Evolutionary conservation across 805 yeast species (phyloP).

Genomic region (Suhomyces kilbournensis): DNA sequence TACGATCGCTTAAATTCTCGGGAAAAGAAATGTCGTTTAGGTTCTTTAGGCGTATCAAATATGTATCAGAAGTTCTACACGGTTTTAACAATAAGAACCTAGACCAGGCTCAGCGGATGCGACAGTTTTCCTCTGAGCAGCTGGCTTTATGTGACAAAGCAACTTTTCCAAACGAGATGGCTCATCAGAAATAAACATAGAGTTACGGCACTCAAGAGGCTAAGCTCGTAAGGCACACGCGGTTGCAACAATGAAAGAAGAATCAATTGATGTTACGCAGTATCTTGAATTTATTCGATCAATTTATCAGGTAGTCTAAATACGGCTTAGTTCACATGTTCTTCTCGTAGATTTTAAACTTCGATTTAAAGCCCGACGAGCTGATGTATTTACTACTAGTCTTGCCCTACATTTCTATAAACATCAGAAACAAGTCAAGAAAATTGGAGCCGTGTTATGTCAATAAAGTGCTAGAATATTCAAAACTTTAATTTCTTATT

Average conservation of each 20-base stretch:
- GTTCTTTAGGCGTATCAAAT: neutral
- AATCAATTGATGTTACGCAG: neutral
- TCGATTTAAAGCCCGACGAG: neutral
- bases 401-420: neutral
- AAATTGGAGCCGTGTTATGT: neutral
- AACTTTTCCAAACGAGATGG: neutral
- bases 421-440: neutral
- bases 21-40: neutral
- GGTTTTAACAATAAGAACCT: neutral
- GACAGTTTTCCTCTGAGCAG: neutral
- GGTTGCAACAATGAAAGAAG: neutral
- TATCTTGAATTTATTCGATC: neutral
- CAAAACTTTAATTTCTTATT: neutral
- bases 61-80: neutral
- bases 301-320: neutral
- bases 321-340: neutral
- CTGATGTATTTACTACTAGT: neutral
- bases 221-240: neutral
- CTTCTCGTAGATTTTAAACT: neutral
- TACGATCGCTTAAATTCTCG: neutral
- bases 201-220: neutral
- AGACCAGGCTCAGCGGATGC: neutral
- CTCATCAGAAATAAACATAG: neutral
- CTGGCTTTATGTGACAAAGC: neutral
- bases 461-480: neutral